Base-by-base conservation (phyloP, 495 filamentous ascomycete species). In the Neurospora terricola region DNA sequence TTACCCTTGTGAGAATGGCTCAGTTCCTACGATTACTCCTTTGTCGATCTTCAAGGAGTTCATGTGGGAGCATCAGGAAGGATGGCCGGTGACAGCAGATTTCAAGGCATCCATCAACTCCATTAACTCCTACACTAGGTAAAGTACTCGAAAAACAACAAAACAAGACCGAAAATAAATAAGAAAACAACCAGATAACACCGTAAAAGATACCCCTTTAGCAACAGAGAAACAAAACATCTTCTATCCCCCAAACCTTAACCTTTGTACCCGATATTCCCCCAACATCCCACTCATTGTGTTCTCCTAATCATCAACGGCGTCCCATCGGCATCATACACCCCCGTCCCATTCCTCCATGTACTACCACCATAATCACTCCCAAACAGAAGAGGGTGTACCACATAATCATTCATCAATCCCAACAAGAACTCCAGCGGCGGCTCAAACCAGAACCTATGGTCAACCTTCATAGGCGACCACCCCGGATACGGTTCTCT, bases 391-490 rank as follows among this genome's bases (percentile, higher is more conserved):
- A 66, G 54, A 16, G 54, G 54, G 3, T 66, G 54, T 34, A 66
- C 27, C 54, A 66, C 23, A 34, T 66, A 66, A 1, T 66, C 54
- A 34, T 66, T 66, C 12, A 34, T 9, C 54, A 34, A 34, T 30
- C 27, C 54, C 27, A 66, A 9, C 27, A 66, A 7, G 14, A 30
- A 18, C 54, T 66, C 54, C 54, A 66, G 54, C 54, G 54, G 54
- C 27, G 54, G 54, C 54, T 66, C 54, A 36, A 66, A 66, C 54
- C 54, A 66, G 7, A 66, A 48, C 39, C 77, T 21, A n/a, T 40
- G 75, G 27, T 78, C 77, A 12, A 75, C 70, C 18, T 70, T 12
- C 16, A 71, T 4, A 14, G 74, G 73, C 69, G 69, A 73, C 75
- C 73, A 77, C 5, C 16, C 69, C 18, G 71, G 62, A 11, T 77